Conservation (phyloP, 495 filamentous ascomycete genomes). For the Podospora sp. region DNA sequence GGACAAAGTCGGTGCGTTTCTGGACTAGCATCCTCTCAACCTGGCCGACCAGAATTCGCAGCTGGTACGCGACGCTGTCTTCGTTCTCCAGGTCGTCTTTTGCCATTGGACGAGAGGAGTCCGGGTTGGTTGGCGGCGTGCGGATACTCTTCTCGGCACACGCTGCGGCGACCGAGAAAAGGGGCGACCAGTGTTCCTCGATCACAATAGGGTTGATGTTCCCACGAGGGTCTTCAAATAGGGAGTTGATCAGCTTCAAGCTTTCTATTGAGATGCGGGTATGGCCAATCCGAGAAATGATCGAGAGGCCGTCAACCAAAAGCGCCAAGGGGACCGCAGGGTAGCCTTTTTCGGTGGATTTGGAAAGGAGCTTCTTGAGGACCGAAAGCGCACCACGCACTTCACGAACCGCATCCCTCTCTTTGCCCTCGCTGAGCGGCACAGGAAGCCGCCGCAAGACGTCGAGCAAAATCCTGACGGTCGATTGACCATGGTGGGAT, state of each 20-base stretch:
- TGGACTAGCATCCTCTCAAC: conserved; percentile 47
- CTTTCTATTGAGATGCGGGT: conserved; percentile 56
- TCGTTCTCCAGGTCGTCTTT: conserved; percentile 36
- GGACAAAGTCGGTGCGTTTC: conserved; percentile 49
- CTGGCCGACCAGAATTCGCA: conserved; percentile 40
- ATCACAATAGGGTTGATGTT: conserved; percentile 47
- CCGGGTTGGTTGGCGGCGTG: conserved; percentile 18
- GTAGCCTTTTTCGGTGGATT: conserved; percentile 63
- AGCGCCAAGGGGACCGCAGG: conserved; percentile 60
- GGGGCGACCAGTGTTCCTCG: conserved; percentile 57
- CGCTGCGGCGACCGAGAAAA: conserved; percentile 49
- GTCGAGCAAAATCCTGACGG: conserved; percentile 64
- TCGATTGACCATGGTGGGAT: conserved; percentile 75
- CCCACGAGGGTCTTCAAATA: conserved; percentile 48
- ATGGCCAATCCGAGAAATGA: conserved; percentile 57
- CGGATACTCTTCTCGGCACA: conserved; percentile 46
- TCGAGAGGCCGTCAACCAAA: conserved; percentile 60
- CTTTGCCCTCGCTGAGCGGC: conserved; percentile 56
- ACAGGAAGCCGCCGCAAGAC: conserved; percentile 58
- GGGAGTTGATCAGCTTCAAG: conserved; percentile 53
- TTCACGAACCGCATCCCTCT: conserved; percentile 51
- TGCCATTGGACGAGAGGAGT: conserved; percentile 12
- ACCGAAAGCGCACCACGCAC: conserved; percentile 70
- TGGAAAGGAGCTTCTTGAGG: conserved; percentile 65
- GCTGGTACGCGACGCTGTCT: conserved; percentile 39